Percentiles rank a stretch among this genome's conserved stretches.
Evolutionary conservation across 2,329 filamentous ascomycete genomes (phyloP).

Genomic region (Cladosporium velox): DNA sequence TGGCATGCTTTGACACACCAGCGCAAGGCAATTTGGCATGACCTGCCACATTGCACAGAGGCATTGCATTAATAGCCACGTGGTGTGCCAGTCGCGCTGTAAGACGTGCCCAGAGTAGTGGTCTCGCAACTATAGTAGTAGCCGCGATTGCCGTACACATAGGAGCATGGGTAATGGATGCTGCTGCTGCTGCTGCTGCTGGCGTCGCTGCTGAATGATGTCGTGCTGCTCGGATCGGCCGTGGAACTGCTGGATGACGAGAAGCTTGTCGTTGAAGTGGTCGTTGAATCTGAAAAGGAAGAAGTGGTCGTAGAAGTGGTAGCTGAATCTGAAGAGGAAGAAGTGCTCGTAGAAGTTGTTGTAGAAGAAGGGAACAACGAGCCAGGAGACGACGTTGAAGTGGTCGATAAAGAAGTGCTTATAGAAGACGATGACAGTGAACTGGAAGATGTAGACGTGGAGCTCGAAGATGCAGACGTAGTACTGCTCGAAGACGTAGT

Average conservation of each 20-base stretch:
- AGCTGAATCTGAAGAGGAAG: neutral
- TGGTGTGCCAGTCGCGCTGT: neutral
- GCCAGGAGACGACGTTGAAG: neutral
- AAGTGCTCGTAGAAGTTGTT: neutral
- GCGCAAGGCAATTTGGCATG: neutral
- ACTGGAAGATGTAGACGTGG: neutral
- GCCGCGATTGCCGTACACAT: neutral
- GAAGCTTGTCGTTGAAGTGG: neutral
- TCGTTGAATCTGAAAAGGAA: neutral
- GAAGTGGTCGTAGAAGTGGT: neutral
- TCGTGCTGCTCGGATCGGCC: neutral
- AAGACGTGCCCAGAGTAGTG: conserved; percentile 8
- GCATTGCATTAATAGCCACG: neutral
- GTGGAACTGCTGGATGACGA: neutral
- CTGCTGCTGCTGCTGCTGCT: neutral
- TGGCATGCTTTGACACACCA: neutral
- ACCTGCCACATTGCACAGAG: neutral
- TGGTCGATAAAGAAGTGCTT: neutral
- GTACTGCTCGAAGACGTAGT: neutral
- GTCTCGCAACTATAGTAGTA: neutral
- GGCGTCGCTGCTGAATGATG: neutral
- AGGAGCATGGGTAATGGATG: neutral
- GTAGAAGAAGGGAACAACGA: neutral
- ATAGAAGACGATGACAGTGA: neutral
- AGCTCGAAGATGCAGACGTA: neutral